Conservation (phyloP, 768 basidiomycete species). For the Tephrocybe rancida region DNA sequence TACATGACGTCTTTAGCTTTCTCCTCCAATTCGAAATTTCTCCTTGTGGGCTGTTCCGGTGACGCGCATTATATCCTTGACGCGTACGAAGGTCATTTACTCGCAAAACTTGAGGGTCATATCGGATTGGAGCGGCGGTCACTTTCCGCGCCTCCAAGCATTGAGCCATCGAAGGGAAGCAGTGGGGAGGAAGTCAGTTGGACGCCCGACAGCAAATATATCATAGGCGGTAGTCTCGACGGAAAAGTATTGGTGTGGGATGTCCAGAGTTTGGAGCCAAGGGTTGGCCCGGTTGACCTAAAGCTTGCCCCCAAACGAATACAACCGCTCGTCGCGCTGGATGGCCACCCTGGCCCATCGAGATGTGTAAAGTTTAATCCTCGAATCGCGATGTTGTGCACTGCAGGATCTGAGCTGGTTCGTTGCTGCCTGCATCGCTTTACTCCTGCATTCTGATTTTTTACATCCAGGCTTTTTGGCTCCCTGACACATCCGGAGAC, state of each 20-base stretch:
- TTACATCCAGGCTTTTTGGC: conserved; percentile 42
- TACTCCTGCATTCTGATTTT: conserved; percentile 3
- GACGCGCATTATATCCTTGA: conserved; percentile 94
- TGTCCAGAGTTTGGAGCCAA: conserved; percentile 59
- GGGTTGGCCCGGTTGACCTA: conserved; percentile 55
- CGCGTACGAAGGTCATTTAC: conserved; percentile 80
- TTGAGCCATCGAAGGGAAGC: conserved; percentile 74
- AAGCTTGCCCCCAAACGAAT: conserved; percentile 52
- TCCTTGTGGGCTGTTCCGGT: conserved; percentile 91
- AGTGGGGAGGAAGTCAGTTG: conserved; percentile 94
- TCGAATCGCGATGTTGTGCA: conserved; percentile 83
- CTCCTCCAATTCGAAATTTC: conserved; percentile 86
- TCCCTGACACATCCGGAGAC: conserved; percentile 63
- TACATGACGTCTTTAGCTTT: conserved; percentile 91
- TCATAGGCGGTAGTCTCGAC: conserved; percentile 83
- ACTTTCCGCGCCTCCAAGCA: conserved; percentile 46
- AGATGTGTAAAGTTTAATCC: conserved; percentile 93
- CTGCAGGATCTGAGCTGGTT: conserved; percentile 84
- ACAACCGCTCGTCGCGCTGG: conserved; percentile 47
- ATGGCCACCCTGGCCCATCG: conserved; percentile 83
- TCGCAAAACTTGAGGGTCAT: conserved; percentile 87
- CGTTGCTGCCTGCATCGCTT: conserved; percentile 22
- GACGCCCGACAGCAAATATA: conserved; percentile 93
- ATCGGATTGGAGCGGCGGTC: conserved; percentile 78
- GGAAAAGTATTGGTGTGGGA: conserved; percentile 92